These are phyloP conservation scores for Corylus avellana DNA, from an alignment of 306 rosid species.

Conservation along the genomic window DNA sequence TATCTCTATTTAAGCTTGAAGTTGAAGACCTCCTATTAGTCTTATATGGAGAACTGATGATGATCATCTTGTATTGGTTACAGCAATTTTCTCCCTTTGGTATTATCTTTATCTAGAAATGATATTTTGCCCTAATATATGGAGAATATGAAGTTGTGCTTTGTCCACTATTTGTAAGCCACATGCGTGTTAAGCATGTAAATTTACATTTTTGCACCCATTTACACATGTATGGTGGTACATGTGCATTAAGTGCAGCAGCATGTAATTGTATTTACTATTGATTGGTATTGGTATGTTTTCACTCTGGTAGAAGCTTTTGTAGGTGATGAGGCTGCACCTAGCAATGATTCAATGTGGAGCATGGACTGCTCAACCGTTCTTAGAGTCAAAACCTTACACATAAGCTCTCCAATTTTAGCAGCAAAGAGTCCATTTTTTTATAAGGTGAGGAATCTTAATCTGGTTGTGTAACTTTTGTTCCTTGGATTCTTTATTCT, in stretches of 20 bases:
- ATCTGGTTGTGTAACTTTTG: slow-evolving; percentile 5
- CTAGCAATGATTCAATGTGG: slow-evolving; percentile 23
- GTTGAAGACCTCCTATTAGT: neutral
- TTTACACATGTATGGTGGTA: neutral
- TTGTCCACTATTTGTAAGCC: neutral
- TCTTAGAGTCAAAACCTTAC: slow-evolving; percentile 36
- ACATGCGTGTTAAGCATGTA: neutral
- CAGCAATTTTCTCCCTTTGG: neutral
- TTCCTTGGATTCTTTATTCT: slow-evolving; percentile 2
- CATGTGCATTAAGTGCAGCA: slow-evolving; percentile 1
- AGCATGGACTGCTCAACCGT: slow-evolving; percentile 23
- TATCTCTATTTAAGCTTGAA: neutral
- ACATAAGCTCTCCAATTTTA: slow-evolving; percentile 55
- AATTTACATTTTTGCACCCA: neutral
- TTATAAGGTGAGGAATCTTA: slow-evolving; percentile 37
- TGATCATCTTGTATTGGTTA: slow-evolving; percentile 2
- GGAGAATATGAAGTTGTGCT: slow-evolving; percentile 5
- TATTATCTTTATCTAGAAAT: neutral
- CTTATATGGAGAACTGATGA: neutral
- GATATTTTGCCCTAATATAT: neutral
- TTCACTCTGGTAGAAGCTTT: slow-evolving; percentile 2
- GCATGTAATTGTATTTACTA: neutral
- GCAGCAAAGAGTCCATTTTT: slow-evolving; percentile 59
- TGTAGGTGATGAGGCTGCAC: slow-evolving; percentile 35
- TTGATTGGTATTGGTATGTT: neutral